These are phyloP conservation scores for Delonix regia DNA, from an alignment of 306 rosid species.

Conservation along the genomic window DNA sequence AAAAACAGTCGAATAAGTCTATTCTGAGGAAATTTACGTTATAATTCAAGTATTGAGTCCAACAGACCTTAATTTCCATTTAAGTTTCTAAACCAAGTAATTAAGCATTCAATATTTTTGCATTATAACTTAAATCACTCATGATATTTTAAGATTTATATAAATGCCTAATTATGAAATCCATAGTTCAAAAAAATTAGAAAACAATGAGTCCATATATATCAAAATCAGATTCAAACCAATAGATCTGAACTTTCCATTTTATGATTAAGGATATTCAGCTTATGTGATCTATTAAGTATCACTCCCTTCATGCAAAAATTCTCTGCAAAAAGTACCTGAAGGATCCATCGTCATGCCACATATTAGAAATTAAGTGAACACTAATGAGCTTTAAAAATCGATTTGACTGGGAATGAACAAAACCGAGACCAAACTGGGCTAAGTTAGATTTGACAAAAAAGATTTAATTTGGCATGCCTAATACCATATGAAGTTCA, in stretches of 20 bases:
- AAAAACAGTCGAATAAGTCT: too few species aligned
- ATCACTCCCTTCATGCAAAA: conserved; percentile 18
- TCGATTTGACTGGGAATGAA: too few species aligned
- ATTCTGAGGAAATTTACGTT: too few species aligned
- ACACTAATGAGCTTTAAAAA: neutral
- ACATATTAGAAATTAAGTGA: neutral
- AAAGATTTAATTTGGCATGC: too few species aligned
- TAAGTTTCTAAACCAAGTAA: too few species aligned
- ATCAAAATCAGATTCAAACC: neutral
- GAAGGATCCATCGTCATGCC: neutral
- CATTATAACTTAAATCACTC: neutral
- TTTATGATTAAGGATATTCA: conserved; percentile 20
- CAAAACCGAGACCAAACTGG: too few species aligned
- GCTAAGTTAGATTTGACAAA: too few species aligned
- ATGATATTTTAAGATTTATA: neutral
- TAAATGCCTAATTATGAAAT: too few species aligned
- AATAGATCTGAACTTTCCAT: conserved; percentile 23
- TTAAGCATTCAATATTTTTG: neutral
- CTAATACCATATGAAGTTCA: too few species aligned
- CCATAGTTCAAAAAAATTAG: neutral
- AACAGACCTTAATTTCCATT: too few species aligned
- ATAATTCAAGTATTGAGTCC: too few species aligned
- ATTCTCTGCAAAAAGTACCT: conserved; percentile 37
- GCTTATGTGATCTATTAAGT: conserved; percentile 19
- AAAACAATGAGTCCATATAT: too few species aligned